Evolutionary conservation across 441 rosid species (phyloP), one percentile per base, ranked within the genome.

Genomic region (Biscutella laevigata): DNA sequence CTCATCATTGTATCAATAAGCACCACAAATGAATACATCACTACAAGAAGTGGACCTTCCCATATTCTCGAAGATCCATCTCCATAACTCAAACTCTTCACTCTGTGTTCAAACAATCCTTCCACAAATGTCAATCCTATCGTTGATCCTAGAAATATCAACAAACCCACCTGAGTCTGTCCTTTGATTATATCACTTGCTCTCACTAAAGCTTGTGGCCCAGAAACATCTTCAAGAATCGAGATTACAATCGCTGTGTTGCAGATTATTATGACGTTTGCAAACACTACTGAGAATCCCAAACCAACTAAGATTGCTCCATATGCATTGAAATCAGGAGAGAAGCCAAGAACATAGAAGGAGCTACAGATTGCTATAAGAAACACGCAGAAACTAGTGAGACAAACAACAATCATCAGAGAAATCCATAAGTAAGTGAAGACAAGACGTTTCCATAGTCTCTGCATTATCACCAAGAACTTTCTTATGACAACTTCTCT

Each of bases 31-130:
- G 98, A 81, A 75, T 79, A 77, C 95, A 90, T 86, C 43, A 90
- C 16, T 48, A 84, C 95, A 69, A 90, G 39, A 13, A 90, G 81
- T 32, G 95, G 95, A 35, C 98, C 98, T 74, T 90, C 98, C 98
- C 98, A 90, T 22, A 84, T 58, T 76, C 95, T 82, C 4, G 92
- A 82, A 54, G 94, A 86, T 44, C 94, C 92, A 57, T 86, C 97
- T 62, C 94, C 97, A 67, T 86, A 84, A 53, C 92, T 90, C 70
- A 90, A 44, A 1, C 77, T 73, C 79, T 77, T 90, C 53, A 90
- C 92, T 45, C 95, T 79, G 22, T 90, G 98, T 69, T 90, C 92
- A 69, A 84, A 90, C 78, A 90, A 59, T 4, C 98, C 92, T 70
- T 82, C 86, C 21, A 82, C 79, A 62, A 84, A 83, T 1, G 82